Base-by-base conservation (phyloP, 345 rosid species). In the Salix exigua region DNA sequence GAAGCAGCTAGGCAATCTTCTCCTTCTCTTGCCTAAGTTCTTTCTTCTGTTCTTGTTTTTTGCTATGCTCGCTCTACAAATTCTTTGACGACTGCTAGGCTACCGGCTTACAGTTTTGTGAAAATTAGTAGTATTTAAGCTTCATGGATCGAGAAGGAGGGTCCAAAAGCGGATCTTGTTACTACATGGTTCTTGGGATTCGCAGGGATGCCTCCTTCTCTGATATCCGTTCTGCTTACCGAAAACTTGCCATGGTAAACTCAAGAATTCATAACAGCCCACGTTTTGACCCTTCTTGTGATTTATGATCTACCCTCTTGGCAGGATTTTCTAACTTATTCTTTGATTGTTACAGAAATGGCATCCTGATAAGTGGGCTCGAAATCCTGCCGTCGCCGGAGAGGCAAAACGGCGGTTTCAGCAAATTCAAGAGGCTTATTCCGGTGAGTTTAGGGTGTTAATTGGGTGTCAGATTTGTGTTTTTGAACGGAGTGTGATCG, bases 361-460 rank as follows among this genome's bases (percentile, higher is more conserved):
- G 98, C 98, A 92, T 68, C 98, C 98, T 13, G 98, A 94, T 77
- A 86, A 88, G 78, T 88, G 82, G 85, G 80, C 86, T 8, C 74
- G 76, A 73, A 89, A 87, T 28, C 91, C 94, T 7, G 86, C 78
- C 18, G 82, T 81, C 5, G 90, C 88, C 37, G 94, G 91, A 48
- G 97, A 94, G 63, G 95, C 97, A 4, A 90, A 94, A 55, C 92
- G 89, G 18, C 88, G 89, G 78, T 94, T 94, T 80, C 98, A 94
- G 83, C 92, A 90, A 82, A 91, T 94, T 31, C 97, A 94, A 65
- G 97, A 94, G 81, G 98, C 98, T 28, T 94, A 94, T 63, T 87
- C 97, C 30, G 98, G 98, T 94, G 80, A 73, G 75, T 4, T 60
- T 30, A 5, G 30, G 30, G 63, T 21, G 28, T 53, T 60, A 28